Conservation (phyloP, 805 yeast genomes). For the Ogataea paraovalis region DNA sequence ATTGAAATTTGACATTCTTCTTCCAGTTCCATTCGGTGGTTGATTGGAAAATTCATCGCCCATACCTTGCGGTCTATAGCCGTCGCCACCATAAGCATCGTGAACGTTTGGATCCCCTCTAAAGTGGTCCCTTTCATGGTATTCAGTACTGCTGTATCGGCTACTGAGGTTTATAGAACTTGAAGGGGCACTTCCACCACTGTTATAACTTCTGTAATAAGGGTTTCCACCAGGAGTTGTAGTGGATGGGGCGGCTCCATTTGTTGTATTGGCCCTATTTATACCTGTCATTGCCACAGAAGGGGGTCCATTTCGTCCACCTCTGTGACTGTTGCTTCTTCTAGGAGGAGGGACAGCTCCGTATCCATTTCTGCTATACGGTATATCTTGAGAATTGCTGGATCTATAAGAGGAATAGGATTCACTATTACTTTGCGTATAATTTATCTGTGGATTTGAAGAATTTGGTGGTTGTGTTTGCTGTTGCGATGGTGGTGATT, state of each 20-base stretch:
- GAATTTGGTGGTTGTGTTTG: not conserved
- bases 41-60: conserved; percentile 4
- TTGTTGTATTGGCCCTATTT: conserved; percentile 2
- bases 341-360: conserved; percentile 11
- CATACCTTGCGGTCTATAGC: not conserved
- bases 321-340: conserved; percentile 16
- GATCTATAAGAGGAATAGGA: conserved; percentile 13
- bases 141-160: conserved; percentile 5
- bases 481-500: not conserved
- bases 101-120: conserved; percentile 10
- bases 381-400: conserved; percentile 9
- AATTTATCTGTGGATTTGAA: not conserved
- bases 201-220: conserved; percentile 16
- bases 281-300: not conserved
- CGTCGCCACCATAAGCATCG: conserved; percentile 2
- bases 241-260: not conserved
- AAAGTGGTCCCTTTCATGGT: conserved; percentile 18
- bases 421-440: conserved; percentile 2
- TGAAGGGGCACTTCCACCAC: conserved; percentile 1
- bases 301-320: conserved; percentile 12
- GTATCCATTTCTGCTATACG: conserved; percentile 11
- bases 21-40: conserved; percentile 4
- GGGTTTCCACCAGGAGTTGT: not conserved
- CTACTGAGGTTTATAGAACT: not conserved
- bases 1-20: conserved; percentile 8